phyloP scores from a whole-genome alignment of 768 basidiomycete genomes.

The Pisolithus microcarpus region DNA sequence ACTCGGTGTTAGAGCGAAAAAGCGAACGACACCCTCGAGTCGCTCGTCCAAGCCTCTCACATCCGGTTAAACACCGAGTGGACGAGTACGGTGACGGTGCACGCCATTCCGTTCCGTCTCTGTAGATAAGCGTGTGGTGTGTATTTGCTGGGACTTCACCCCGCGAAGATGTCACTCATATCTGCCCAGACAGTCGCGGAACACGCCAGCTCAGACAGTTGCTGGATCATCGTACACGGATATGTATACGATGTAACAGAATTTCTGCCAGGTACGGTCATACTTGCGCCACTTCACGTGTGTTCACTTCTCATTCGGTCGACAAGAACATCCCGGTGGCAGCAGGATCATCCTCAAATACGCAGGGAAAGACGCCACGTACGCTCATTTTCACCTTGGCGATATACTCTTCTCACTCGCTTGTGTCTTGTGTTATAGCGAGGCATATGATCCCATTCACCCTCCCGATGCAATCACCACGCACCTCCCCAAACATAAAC shows the following conservation, averaged over 20 bases:
- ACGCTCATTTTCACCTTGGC: constrained; percentile 21
- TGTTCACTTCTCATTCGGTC: not conserved
- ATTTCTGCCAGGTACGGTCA: constrained; percentile 47
- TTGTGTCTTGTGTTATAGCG: constrained; percentile 25
- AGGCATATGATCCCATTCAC: constrained; percentile 79
- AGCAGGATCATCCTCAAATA: constrained; percentile 79
- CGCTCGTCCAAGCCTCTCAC: not conserved
- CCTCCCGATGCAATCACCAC: constrained; percentile 69
- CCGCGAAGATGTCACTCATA: constrained; percentile 14
- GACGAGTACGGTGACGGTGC: constrained; percentile 4
- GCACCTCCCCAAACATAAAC: constrained; percentile 70
- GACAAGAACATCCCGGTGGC: constrained; percentile 44
- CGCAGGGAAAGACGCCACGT: constrained; percentile 86
- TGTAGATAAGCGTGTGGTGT: not conserved
- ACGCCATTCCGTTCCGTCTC: constrained; percentile 11
- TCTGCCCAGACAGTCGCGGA: constrained; percentile 39
- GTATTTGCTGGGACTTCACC: not conserved
- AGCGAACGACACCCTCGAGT: too few species aligned
- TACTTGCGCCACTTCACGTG: not conserved
- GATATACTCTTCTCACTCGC: not conserved
- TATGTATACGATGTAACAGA: constrained; percentile 71
- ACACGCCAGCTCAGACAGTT: constrained; percentile 47
- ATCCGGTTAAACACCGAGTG: not conserved
- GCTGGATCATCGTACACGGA: constrained; percentile 72
- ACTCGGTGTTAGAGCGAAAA: too few species aligned